phyloP scores from a whole-genome alignment of 2,329 filamentous ascomycete genomes.

The Tolypocladium ovalisporum region DNA sequence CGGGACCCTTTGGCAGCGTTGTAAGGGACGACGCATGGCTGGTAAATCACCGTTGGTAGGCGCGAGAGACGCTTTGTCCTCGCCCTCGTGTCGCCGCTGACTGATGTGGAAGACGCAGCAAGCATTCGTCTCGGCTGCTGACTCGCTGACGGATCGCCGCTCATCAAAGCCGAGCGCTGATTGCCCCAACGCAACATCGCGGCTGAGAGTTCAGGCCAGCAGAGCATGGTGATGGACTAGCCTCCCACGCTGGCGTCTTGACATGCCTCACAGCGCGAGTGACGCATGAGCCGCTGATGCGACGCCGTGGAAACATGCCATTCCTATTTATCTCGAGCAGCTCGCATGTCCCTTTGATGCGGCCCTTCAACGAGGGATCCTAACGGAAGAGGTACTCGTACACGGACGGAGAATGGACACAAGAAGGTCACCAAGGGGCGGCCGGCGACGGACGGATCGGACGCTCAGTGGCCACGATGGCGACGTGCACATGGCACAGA shows the following conservation, averaged over 20 bases:
- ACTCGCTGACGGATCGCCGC: background rate
- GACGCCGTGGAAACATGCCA: background rate
- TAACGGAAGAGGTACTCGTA: background rate
- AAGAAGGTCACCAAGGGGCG: background rate
- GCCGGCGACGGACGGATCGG: background rate
- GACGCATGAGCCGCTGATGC: background rate
- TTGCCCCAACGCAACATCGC: background rate
- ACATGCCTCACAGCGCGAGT: background rate
- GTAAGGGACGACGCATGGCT: background rate
- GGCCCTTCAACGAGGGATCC: background rate
- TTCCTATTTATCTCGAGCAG: too few species aligned
- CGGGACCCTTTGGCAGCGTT: background rate
- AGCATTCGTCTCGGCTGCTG: background rate
- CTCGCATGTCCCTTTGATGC: background rate
- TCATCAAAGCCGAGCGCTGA: background rate
- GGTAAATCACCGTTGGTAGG: background rate
- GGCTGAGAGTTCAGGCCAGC: conserved; percentile 8
- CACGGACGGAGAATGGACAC: background rate
- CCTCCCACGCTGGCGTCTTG: background rate
- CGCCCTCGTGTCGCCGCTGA: too few species aligned
- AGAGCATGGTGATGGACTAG: background rate
- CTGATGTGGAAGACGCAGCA: background rate
- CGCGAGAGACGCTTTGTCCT: too few species aligned
- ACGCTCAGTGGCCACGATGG: background rate
- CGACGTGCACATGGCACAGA: background rate